Base-by-base conservation (phyloP, 768 basidiomycete species). In the Leccinum longicurvipes region DNA sequence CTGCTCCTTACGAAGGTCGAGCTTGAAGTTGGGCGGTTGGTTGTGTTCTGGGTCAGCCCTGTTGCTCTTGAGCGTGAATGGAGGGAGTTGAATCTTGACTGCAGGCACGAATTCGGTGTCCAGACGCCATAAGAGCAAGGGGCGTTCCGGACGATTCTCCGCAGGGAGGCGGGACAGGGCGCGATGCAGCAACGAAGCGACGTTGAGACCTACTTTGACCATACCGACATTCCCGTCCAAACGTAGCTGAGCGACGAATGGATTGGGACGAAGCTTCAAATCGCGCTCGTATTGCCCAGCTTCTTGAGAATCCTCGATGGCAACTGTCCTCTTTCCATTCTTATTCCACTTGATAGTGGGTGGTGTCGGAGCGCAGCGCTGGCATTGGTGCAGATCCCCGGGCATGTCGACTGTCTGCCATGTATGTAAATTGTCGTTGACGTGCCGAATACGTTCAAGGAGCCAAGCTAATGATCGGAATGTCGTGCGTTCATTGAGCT, bases 271-370 rank as follows among this genome's bases (percentile, higher is more conserved):
- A 54, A 81, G 78, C 74, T 98, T 98, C 54, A 98, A 77, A 21
- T 87, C 81, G 51, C 91, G 84, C 67, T 98, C 95, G 66, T 92
- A 97, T 65, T 86, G 81, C 6, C 93, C 93, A 42, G 95, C 94
- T 66, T 96, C 84, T 11, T 84, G 76, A 17, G 89, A 81, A 64
- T 97, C 91, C 64, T 98, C 95, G 29, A 93, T 75, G 0, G 92
- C 85, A 21, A 81, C 69, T 17, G 86, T 74, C 50, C 74, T 78
- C 64, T 83, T 86, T 41, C 79, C 81, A 6, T 74, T 72, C 60
- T 80, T 82, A 11, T 78, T 76, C 93, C 93, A 98, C 23, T 82
- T 79, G 45, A 95, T 70, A n/a, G 77, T 73, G 0, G 95, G 95
- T 10, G 87, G 71, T 7, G 74, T 76, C 2, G 95, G 95, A 2